Percentiles rank a stretch among this genome's conserved stretches.
These are phyloP conservation scores for Cyberlindnera meyerae DNA, from an alignment of 805 yeast species.

Conservation along the genomic window DNA sequence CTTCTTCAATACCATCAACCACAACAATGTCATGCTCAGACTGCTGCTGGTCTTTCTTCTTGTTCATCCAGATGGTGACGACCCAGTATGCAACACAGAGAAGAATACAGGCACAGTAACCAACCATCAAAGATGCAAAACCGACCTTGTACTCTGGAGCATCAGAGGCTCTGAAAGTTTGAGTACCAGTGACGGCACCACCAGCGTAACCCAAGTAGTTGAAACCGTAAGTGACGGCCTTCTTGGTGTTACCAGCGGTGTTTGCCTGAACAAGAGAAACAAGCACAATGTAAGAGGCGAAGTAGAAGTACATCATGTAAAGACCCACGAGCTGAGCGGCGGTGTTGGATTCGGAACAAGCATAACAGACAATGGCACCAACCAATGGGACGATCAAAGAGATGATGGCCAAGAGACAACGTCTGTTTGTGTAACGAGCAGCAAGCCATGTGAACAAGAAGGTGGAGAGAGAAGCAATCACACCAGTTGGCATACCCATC, in stretches of 20 bases:
- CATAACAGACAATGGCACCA: constrained; percentile 26
- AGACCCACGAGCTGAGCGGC: constrained; percentile 27
- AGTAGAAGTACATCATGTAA: constrained; percentile 32
- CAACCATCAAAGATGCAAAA: constrained; percentile 38
- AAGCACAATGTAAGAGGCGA: constrained; percentile 30
- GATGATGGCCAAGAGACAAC: constrained; percentile 25
- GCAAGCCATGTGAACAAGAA: constrained; percentile 30
- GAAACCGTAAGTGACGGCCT: constrained; percentile 33
- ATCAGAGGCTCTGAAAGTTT: constrained; percentile 38
- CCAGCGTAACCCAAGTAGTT: constrained; percentile 37
- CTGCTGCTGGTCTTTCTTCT: constrained; percentile 18
- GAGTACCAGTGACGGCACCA: constrained; percentile 44
- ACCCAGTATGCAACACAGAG: constrained; percentile 32
- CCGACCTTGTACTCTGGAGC: constrained; percentile 41
- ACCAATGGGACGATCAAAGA: constrained; percentile 26
- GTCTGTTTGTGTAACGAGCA: constrained; percentile 28
- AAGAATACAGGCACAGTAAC: constrained; percentile 36
- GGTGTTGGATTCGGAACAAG: constrained; percentile 17
- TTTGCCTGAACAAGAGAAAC: constrained; percentile 35
- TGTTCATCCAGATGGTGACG: constrained; percentile 31
- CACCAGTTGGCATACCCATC: constrained; percentile 28
- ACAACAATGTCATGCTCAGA: constrained; percentile 3
- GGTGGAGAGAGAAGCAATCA: constrained; percentile 29
- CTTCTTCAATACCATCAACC: constrained; percentile 28
- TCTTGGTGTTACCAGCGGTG: constrained; percentile 44